These are phyloP conservation scores for Ogataea methanolica DNA, from an alignment of 805 yeast genomes.

Conservation along the genomic window DNA sequence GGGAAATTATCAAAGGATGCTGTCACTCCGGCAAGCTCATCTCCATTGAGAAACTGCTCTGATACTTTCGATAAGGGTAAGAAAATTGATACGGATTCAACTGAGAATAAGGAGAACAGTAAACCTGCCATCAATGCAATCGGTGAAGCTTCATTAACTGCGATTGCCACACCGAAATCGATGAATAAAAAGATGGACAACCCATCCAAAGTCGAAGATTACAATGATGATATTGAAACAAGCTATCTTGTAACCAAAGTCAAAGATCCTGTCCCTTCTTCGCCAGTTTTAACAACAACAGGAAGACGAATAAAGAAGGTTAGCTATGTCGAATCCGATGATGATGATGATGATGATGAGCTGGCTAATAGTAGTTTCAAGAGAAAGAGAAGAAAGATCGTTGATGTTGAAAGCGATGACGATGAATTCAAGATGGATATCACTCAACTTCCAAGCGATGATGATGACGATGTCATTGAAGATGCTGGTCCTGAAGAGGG, in stretches of 20 bases:
- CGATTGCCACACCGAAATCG: not conserved
- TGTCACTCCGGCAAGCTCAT: slow-evolving; percentile 25
- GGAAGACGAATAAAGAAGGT: slow-evolving; percentile 13
- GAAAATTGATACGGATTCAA: not conserved
- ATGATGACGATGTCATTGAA: slow-evolving; percentile 17
- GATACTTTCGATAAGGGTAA: not conserved
- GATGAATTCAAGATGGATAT: slow-evolving; percentile 14
- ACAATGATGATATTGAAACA: slow-evolving; percentile 15
- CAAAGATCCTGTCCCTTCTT: not conserved
- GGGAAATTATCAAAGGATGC: not conserved
- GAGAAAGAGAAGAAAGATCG: slow-evolving; percentile 10
- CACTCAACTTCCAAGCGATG: slow-evolving; percentile 11
- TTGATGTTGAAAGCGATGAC: slow-evolving; percentile 15
- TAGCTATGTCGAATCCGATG: slow-evolving; percentile 14
- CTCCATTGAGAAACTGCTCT: slow-evolving; percentile 1
- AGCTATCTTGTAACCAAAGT: not conserved
- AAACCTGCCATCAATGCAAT: not conserved
- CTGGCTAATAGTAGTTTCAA: not conserved
- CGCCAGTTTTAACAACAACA: not conserved
- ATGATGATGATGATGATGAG: slow-evolving; percentile 8
- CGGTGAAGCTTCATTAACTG: too few species aligned
- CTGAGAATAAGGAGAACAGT: slow-evolving; percentile 12
- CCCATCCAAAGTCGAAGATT: slow-evolving; percentile 8
- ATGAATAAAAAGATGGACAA: not conserved
- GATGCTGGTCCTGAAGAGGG: slow-evolving; percentile 16